Evolutionary conservation across 805 yeast genomes (phyloP).

Genomic region (Candida tibetensis): DNA sequence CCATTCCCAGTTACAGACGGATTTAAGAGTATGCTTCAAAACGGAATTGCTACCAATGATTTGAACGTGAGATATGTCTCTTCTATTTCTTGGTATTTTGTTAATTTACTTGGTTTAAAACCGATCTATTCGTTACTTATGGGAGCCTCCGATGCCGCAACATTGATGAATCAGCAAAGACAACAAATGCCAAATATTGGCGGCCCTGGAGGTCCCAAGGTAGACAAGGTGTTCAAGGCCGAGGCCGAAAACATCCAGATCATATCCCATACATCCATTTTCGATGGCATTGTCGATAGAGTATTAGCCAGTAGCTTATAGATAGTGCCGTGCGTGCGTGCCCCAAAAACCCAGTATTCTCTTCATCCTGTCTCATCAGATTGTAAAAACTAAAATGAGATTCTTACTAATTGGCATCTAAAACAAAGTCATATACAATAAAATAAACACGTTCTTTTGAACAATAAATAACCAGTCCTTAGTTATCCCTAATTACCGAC

Average conservation of each 20-base stretch:
- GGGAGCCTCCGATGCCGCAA: constrained; percentile 48
- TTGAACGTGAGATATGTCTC: constrained; percentile 90
- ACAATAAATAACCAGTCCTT: no score
- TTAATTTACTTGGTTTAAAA: constrained; percentile 77
- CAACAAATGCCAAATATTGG: constrained; percentile 40
- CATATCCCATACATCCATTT: constrained; percentile 47
- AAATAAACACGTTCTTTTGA: no score
- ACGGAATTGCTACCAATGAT: constrained; percentile 79
- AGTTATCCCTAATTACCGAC: no score
- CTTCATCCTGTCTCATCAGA: no score
- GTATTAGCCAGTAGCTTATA: constrained; percentile 34
- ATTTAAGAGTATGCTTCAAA: constrained; percentile 90
- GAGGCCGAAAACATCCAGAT: constrained; percentile 77
- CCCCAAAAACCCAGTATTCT: no score
- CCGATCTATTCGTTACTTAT: constrained; percentile 74
- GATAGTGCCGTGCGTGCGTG: no score
- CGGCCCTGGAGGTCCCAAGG: constrained; percentile 61
- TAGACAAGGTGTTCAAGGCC: constrained; percentile 58
- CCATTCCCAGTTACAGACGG: constrained; percentile 90
- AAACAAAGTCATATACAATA: no score
- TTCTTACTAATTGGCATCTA: no score
- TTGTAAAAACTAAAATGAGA: no score
- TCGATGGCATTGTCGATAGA: constrained; percentile 63
- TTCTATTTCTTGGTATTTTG: constrained; percentile 93
- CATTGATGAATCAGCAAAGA: constrained; percentile 40